These are phyloP conservation scores for Trichophyton equinum DNA, from an alignment of 2,329 filamentous ascomycete genomes.

Conservation along the genomic window DNA sequence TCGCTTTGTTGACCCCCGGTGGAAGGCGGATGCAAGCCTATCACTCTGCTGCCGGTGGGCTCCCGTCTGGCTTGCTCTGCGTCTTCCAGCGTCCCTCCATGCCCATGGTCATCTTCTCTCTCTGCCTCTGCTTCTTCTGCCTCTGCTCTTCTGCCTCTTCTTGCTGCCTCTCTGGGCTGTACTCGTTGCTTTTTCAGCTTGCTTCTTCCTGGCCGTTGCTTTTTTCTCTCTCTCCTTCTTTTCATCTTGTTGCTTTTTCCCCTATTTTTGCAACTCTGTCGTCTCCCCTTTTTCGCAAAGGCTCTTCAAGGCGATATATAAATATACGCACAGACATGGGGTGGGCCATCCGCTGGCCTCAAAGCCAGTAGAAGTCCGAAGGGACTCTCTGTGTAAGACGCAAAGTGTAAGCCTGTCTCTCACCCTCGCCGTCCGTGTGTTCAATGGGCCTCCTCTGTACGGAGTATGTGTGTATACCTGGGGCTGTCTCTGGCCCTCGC, in stretches of 20 bases:
- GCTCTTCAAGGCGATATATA: neutral
- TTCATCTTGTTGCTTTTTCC: neutral
- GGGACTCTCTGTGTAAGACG: too few relatives aligned
- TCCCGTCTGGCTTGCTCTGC: too few relatives aligned
- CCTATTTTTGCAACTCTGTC: neutral
- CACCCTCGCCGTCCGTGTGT: neutral
- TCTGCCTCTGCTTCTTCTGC: neutral
- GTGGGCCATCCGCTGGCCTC: slow-evolving; percentile 1
- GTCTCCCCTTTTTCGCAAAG: neutral
- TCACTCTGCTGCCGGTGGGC: neutral
- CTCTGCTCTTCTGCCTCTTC: neutral
- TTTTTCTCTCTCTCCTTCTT: neutral
- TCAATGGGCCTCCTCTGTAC: too few relatives aligned
- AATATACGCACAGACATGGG: neutral
- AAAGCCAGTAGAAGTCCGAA: too few relatives aligned
- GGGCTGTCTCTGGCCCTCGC: too few relatives aligned
- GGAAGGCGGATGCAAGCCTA: neutral
- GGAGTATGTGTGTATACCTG: neutral
- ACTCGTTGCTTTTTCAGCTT: neutral
- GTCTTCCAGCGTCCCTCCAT: too few relatives aligned
- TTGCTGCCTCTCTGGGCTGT: neutral
- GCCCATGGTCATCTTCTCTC: neutral
- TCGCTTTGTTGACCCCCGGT: neutral
- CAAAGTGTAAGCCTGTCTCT: neutral
- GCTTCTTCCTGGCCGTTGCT: neutral